These are phyloP conservation scores for Kluyveromyces wickerhamii DNA, from an alignment of 805 yeast genomes.

Conservation along the genomic window DNA sequence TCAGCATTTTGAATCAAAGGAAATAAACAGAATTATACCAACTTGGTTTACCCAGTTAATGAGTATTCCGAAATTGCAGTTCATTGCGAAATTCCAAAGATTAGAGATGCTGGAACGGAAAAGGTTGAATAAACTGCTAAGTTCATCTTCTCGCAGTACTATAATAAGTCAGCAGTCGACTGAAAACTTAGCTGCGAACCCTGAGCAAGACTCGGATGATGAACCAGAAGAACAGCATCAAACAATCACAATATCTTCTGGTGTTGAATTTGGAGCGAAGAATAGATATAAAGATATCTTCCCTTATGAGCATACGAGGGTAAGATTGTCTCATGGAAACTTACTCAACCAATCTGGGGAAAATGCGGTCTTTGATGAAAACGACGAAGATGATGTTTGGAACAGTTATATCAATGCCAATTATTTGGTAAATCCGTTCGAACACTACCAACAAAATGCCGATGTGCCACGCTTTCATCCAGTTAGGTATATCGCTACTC, in stretches of 20 bases:
- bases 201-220: constrained; percentile 11
- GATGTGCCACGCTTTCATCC: constrained; percentile 10
- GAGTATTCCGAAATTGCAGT: constrained; percentile 19
- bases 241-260: constrained; percentile 47
- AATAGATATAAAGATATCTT: constrained; percentile 85
- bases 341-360: not conserved
- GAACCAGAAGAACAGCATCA: constrained; percentile 5
- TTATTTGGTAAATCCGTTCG: constrained; percentile 35
- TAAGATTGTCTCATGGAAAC: constrained; percentile 36
- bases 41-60: constrained; percentile 41
- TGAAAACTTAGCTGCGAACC: not conserved
- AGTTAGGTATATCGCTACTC: constrained; percentile 68
- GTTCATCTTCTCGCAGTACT: not conserved
- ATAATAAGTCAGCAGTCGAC: not conserved
- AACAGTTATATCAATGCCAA: constrained; percentile 84
- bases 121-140: constrained; percentile 39
- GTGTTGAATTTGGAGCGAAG: constrained; percentile 73
- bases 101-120: constrained; percentile 65
- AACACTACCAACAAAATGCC: not conserved
- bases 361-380: not conserved
- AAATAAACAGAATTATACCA: constrained; percentile 36
- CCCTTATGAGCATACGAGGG: constrained; percentile 81
- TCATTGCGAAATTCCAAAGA: constrained; percentile 46
- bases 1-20: constrained; percentile 10
- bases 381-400: constrained; percentile 18